phyloP scores from a whole-genome alignment of 75 land plant genomes.

The Isoetes taiwanensis region DNA sequence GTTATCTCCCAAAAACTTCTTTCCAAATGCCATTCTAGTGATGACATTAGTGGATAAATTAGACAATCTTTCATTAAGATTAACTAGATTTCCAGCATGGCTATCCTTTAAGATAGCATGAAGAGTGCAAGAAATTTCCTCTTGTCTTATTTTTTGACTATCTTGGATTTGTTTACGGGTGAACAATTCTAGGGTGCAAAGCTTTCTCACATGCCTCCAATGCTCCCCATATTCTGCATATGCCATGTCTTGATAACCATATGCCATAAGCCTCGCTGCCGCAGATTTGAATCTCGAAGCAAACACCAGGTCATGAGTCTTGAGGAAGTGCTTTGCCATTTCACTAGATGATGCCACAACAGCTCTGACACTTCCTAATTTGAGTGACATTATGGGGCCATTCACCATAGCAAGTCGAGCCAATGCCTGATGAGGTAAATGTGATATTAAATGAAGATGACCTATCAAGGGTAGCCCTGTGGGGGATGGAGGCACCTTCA shows the following conservation, averaged over 20 bases:
- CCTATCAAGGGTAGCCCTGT: slow-evolving; percentile 13
- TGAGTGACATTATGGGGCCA: slow-evolving; percentile 4
- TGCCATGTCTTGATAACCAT: no score
- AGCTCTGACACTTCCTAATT: neutral
- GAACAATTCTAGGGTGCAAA: slow-evolving; percentile 14
- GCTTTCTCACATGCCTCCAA: slow-evolving; percentile 30
- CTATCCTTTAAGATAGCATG: no score
- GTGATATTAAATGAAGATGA: slow-evolving; percentile 16
- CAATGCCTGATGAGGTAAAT: neutral
- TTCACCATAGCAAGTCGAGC: slow-evolving; percentile 11
- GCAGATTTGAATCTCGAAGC: slow-evolving; percentile 13
- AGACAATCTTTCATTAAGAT: slow-evolving; percentile 12
- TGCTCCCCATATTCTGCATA: slow-evolving; percentile 14
- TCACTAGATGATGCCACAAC: neutral
- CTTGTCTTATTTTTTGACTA: slow-evolving; percentile 11
- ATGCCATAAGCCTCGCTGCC: neutral
- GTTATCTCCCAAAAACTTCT: slow-evolving; percentile 9
- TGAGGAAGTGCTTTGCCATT: slow-evolving; percentile 11
- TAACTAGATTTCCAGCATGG: neutral
- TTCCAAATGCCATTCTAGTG: slow-evolving; percentile 23
- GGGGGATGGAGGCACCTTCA: slow-evolving; percentile 18
- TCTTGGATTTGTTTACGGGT: slow-evolving; percentile 18
- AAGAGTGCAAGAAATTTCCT: no score
- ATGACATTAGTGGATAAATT: slow-evolving; percentile 8
- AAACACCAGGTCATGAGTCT: slow-evolving; percentile 13